Conservation (phyloP, 371 early-diverging fungal species). For the Mortierella sp. region DNA sequence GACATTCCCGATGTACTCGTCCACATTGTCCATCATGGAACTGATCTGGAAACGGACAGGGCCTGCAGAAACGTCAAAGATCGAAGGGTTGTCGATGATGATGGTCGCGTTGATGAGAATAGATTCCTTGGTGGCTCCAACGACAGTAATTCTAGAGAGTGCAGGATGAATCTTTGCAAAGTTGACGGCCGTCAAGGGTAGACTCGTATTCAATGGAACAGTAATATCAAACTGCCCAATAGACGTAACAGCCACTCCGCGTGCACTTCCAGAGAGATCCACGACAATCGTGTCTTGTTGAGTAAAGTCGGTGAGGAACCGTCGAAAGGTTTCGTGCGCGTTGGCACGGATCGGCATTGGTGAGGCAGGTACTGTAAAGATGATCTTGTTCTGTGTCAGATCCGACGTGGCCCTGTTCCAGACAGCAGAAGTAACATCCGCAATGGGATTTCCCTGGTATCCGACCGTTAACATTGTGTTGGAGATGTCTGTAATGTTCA, state of each 20-base stretch:
- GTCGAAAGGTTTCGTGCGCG: slow-evolving; percentile 19
- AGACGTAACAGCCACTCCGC: slow-evolving; percentile 22
- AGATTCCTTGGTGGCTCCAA: slow-evolving; percentile 21
- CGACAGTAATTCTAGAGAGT: slow-evolving; percentile 16
- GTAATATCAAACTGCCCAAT: slow-evolving; percentile 32
- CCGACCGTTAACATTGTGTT: slow-evolving; percentile 22
- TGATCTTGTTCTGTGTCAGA: slow-evolving; percentile 30
- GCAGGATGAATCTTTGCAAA: slow-evolving; percentile 23
- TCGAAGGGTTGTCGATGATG: slow-evolving; percentile 32
- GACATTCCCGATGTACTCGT: slow-evolving; percentile 32
- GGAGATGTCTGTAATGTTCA: slow-evolving; percentile 31
- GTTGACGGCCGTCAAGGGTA: slow-evolving; percentile 25
- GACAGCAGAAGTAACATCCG: slow-evolving; percentile 28
- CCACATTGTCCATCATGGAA: slow-evolving; percentile 6
- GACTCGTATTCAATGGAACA: slow-evolving; percentile 36
- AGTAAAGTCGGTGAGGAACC: slow-evolving; percentile 22
- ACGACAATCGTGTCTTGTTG: slow-evolving; percentile 16
- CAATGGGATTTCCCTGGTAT: slow-evolving; percentile 20
- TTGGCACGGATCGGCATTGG: slow-evolving; percentile 21
- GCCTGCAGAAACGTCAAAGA: slow-evolving; percentile 36
- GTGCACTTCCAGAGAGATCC: slow-evolving; percentile 26
- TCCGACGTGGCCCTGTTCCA: slow-evolving; percentile 35
- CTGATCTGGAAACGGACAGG: slow-evolving; percentile 20
- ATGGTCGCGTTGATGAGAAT: slow-evolving; percentile 36
- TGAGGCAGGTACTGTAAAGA: slow-evolving; percentile 26